Percentiles rank a stretch among this genome's conserved stretches.
These are phyloP conservation scores for Nannochloropsis oceanica DNA, from an alignment of 108 stramenopile species.

Conservation along the genomic window DNA sequence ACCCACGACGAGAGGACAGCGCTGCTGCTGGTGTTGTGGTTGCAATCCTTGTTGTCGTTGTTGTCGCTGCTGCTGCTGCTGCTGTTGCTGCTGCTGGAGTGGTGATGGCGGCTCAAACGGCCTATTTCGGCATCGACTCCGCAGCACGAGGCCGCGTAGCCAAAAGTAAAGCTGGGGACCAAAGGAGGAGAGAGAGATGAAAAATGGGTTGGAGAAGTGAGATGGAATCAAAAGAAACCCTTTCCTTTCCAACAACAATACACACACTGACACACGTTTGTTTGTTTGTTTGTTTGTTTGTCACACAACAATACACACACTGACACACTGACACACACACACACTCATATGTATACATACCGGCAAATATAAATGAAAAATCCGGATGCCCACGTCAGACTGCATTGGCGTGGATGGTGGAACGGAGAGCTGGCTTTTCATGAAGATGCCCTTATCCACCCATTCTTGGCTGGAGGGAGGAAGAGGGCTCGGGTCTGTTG, in stretches of 20 bases:
- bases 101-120: too few species aligned
- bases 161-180: background rate
- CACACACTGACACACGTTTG: too few species aligned
- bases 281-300: too few species aligned
- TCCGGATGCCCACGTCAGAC: background rate
- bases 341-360: too few species aligned
- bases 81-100: too few species aligned
- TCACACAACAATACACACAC: too few species aligned
- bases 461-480: background rate
- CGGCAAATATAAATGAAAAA: background rate
- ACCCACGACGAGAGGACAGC: slow-evolving; percentile 1
- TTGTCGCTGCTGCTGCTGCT: too few species aligned
- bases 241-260: too few species aligned
- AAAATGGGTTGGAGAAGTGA: too few species aligned
- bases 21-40: background rate
- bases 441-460: background rate
- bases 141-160: background rate
- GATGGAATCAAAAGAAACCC: too few species aligned
- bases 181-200: background rate
- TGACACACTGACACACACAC: too few species aligned
- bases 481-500: background rate
- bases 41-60: too few species aligned
- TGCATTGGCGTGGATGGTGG: background rate
- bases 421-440: background rate
- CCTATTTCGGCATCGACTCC: background rate